phyloP scores from a whole-genome alignment of 1,139 yeast species.

The Blastobotrys illinoisensis region DNA sequence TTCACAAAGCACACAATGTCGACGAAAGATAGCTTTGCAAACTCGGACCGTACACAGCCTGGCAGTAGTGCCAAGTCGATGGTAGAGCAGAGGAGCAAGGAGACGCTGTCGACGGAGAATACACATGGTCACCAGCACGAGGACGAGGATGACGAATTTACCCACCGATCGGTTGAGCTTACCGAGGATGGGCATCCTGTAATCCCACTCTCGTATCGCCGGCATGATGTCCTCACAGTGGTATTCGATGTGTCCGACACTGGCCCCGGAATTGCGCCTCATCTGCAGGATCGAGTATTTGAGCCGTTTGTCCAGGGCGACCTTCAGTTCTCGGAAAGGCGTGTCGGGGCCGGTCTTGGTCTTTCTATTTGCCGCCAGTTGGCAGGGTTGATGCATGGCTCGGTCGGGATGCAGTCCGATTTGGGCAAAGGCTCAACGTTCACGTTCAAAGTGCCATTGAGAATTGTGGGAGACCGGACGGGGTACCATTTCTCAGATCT shows the following conservation, averaged over 20 bases:
- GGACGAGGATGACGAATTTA: not conserved
- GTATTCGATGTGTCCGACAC: conserved; percentile 58
- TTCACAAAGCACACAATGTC: conserved; percentile 11
- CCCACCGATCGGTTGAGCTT: not conserved
- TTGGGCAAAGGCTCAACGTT: conserved; percentile 80
- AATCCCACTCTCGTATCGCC: not conserved
- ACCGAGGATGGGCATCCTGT: not conserved
- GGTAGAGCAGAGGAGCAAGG: not conserved
- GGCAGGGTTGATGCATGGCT: conserved; percentile 83
- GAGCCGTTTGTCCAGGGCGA: conserved; percentile 96
- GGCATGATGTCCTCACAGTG: conserved; percentile 15
- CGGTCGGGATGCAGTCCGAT: conserved; percentile 55
- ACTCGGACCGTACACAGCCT: not conserved
- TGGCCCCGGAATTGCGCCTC: conserved; percentile 86
- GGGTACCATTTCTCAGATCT: conserved; percentile 17
- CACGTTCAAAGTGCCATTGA: conserved; percentile 71
- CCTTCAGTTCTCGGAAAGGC: conserved; percentile 77
- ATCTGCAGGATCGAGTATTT: conserved; percentile 74
- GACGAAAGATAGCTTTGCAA: conserved; percentile 1
- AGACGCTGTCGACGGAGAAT: not conserved
- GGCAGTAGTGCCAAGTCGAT: not conserved
- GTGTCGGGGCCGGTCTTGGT: conserved; percentile 93
- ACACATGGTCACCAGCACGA: not conserved
- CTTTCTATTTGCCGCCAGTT: conserved; percentile 84
- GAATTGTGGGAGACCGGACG: conserved; percentile 23